Base-by-base conservation (phyloP, 768 basidiomycete species). In the Termitomyces sp. region DNA sequence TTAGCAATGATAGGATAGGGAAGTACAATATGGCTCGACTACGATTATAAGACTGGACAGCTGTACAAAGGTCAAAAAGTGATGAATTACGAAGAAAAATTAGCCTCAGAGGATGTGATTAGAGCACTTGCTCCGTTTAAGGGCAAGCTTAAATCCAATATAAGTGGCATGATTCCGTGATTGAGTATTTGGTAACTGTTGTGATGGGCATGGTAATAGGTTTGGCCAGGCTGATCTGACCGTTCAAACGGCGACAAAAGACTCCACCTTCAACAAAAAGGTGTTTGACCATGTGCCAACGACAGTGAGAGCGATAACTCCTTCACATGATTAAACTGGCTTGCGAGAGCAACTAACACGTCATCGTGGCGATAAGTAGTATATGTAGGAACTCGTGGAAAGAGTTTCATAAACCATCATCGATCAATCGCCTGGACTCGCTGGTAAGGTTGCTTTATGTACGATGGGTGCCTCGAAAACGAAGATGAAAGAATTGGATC, bases 51-150 rank as follows among this genome's bases (percentile, higher is more conserved):
- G n/a, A 35, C n/a, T 4, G 50, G 5, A 20, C 10, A 20, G 12
- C 13, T 7, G 5, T 20, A n/a, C 33, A 13, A 23, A 35, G 2
- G 20, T 23, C 20, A 50, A 6, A 12, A 20, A 20, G 13, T n/a
- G n/a, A 20, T 5, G 32, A 20, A 18, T 32, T 26, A 47, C n/a
- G 23, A 23, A 14, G 33, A 28, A 32, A 33, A 6, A 55, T 46
- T 53, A 58, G 36, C 56, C n/a, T 40, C 36, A 26, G 55, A 58
- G 46, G 49, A n/a, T n/a, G 26, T 49, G 16, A 55, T 58, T 47
- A 55, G 58, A 62, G 61, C 58, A 62, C 9, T 33, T 59, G 61
- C 61, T 62, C 61, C 55, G 7, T 41, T 20, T 2, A 43, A 51
- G 61, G 51, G 61, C 53, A 57, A 35, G 26, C 5, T 16, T 1